Evolutionary conservation across 2,329 filamentous ascomycete genomes (phyloP), one percentile per base, ranked within the genome.

Genomic region (Dichotomopilus funicola): DNA sequence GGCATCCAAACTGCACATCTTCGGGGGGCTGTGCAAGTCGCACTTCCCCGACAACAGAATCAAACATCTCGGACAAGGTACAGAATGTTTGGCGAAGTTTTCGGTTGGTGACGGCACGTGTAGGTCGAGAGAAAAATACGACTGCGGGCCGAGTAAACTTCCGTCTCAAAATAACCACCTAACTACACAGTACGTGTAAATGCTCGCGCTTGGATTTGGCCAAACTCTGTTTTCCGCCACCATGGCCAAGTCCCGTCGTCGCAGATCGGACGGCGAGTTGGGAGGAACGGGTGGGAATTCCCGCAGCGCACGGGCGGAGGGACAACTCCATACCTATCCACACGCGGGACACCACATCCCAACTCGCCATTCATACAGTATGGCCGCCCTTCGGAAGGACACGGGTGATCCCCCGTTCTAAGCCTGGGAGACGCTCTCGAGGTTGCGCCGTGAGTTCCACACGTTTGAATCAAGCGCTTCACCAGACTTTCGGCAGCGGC

Each of bases 301-400:
- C 49, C 37, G 36, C 48, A 33, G 47, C 33, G 47, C 47, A 49
- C 47, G 47, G 47, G 9, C 45, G 40, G 40, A 42, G 11, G 19
- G 42, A 49, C 27, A 35, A 36, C 35, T 37, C 34, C 45, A 42
- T n/a, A 12, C 1, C 11, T 6, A 42, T 27, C 19, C 19, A 27
- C 19, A 27, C 19, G 19, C 19, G 19, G 19, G 19, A 27, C 19
- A 27, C 19, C 19, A 27, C 19, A 27, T 27, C 19, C 19, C 19
- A 27, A 27, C 19, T 27, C 19, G 19, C 44, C 48, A 56, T 58
- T 60, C 56, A 55, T 58, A 53, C 53, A 58, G 58, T 53, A 49
- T 53, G 19, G 19, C 19, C 19, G 19, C 3, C 19, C 19, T 27
- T 27, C 19, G 19, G 19, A 27, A 27, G 19, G 19, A 27, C 19